Evolutionary conservation across 495 filamentous ascomycete species (phyloP).

Genomic region (Tuber borchii): DNA sequence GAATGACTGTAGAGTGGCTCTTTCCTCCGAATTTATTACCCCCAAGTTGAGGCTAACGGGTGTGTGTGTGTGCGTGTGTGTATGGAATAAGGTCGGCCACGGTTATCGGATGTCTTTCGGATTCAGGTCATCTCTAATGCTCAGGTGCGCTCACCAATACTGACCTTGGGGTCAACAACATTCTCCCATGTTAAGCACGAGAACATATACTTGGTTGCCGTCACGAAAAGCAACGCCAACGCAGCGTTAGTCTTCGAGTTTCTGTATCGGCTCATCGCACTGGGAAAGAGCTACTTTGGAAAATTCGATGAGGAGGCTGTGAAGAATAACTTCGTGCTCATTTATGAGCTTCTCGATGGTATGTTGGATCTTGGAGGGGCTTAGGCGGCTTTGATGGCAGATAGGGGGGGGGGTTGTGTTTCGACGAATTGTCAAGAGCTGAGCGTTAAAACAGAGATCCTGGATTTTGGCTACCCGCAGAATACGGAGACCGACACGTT

Average conservation of each 20-base stretch:
- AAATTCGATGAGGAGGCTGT: constrained; percentile 99
- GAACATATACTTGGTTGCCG: constrained; percentile 96
- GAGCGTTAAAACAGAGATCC: constrained; percentile 61
- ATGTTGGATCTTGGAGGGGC: constrained; percentile 27
- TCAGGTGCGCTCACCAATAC: constrained; percentile 92
- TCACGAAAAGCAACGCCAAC: constrained; percentile 99
- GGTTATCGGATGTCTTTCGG: constrained; percentile 96
- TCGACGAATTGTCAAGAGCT: constrained; percentile 17
- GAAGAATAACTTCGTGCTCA: constrained; percentile 98
- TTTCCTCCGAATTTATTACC: constrained; percentile 1
- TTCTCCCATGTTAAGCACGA: constrained; percentile 99
- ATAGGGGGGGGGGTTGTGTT: constrained; percentile 6
- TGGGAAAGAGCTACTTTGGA: constrained; percentile 94
- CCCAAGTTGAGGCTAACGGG: neutral
- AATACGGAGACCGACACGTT: constrained; percentile 98
- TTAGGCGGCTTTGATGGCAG: neutral
- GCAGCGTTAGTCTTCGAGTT: constrained; percentile 98
- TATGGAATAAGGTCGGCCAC: constrained; percentile 55
- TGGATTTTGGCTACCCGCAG: constrained; percentile 98
- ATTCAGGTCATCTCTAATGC: constrained; percentile 99
- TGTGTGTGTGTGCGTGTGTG: neutral
- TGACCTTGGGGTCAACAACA: constrained; percentile 94
- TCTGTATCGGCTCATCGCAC: constrained; percentile 78
- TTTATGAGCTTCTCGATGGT: constrained; percentile 98
- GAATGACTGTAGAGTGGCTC: constrained; percentile 62